A percentile compares a stretch with the other conserved stretches of the same genome.
These are phyloP conservation scores for Hsuehochloa calcarea DNA, from an alignment of 176 grass and related monocot species.

Conservation along the genomic window DNA sequence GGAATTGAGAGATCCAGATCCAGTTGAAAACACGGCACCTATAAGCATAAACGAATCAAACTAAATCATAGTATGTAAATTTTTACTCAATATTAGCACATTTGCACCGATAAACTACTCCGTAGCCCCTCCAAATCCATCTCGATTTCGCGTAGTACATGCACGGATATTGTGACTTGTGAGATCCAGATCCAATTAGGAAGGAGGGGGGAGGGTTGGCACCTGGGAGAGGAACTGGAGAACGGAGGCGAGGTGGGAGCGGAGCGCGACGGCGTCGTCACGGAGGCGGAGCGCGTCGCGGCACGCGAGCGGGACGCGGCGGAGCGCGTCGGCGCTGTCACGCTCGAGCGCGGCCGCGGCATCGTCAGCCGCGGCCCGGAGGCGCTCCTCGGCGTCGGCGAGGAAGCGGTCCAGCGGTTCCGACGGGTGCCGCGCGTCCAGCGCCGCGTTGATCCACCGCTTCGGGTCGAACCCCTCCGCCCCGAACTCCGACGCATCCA, in stretches of 20 bases:
- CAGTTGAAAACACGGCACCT: background rate
- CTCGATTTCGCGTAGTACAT: background rate
- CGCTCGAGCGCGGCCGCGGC: constrained; percentile 71
- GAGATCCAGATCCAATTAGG: constrained; percentile 48
- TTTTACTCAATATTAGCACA: background rate
- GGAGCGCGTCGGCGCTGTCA: constrained; percentile 84
- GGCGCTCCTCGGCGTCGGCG: constrained; percentile 78
- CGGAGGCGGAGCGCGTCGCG: constrained; percentile 84
- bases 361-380: constrained; percentile 76
- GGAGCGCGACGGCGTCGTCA: constrained; percentile 74
- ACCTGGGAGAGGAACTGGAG: constrained; percentile 67
- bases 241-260: constrained; percentile 67
- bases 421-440: constrained; percentile 69
- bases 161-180: background rate
- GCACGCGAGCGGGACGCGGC: constrained; percentile 84
- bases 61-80: background rate
- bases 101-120: background rate
- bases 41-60: background rate
- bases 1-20: constrained; percentile 42
- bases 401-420: constrained; percentile 83
- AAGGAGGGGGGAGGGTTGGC: background rate
- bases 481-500: constrained; percentile 80
- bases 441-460: constrained; percentile 95
- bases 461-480: constrained; percentile 86
- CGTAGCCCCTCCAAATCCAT: background rate